These are phyloP conservation scores for Cantharellus cinnabarinus DNA, from an alignment of 768 basidiomycete species.

Conservation along the genomic window DNA sequence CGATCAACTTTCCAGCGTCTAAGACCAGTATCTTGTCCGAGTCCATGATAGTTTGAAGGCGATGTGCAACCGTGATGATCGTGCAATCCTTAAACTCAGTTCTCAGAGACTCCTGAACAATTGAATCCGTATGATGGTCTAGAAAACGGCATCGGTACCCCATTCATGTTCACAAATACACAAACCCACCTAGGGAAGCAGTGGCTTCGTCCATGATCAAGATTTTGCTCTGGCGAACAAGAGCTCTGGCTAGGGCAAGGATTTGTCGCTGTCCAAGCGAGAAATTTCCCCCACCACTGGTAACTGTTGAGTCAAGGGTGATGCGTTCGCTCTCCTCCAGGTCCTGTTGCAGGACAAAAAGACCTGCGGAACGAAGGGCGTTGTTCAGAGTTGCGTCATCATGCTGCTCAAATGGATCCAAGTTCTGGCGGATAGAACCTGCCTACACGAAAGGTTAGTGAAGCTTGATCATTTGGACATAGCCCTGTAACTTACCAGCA, in stretches of 20 bases:
- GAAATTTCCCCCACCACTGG: constrained; percentile 21
- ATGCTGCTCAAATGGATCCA: constrained; percentile 39
- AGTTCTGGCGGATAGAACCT: constrained; percentile 34
- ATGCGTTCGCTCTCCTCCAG: constrained; percentile 9
- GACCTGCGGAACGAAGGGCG: constrained; percentile 28
- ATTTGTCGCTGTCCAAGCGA: constrained; percentile 25
- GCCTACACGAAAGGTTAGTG: constrained; percentile 11
- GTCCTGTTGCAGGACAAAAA: constrained; percentile 6
- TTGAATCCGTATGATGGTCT: constrained; percentile 37
- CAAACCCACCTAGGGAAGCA: constrained; percentile 1
- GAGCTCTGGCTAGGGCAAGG: constrained; percentile 19
- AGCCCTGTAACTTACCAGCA: constrained; percentile 15
- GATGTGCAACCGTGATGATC: constrained; percentile 38
- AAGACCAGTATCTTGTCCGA: constrained; percentile 37
- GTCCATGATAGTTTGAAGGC: constrained; percentile 38
- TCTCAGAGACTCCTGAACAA: constrained; percentile 37
- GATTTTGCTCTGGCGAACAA: constrained; percentile 9
- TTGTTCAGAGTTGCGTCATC: constrained; percentile 33
- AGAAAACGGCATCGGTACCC: neutral
- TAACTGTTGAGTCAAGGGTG: constrained; percentile 16
- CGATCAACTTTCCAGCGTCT: constrained; percentile 34
- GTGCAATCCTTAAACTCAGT: constrained; percentile 27
- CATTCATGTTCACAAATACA: neutral
- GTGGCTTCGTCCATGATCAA: constrained; percentile 9
- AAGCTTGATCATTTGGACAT: neutral